These are phyloP conservation scores for Metarhizium humberi DNA, from an alignment of 2,329 filamentous ascomycete genomes.

Conservation along the genomic window DNA sequence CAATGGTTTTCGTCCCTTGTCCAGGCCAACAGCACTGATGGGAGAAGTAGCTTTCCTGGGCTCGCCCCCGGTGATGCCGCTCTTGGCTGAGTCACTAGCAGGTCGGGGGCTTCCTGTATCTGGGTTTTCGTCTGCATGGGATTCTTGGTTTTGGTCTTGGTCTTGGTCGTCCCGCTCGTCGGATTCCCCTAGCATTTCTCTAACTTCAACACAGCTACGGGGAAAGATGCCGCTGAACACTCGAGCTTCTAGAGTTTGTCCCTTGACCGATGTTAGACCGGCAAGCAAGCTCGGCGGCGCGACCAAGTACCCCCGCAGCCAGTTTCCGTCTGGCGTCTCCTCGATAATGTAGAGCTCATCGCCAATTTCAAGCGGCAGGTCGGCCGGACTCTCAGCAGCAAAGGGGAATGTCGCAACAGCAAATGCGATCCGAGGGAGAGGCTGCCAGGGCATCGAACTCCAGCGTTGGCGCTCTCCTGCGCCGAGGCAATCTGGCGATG, in stretches of 20 bases:
- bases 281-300: constrained; percentile 88
- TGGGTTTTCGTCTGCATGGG: constrained; percentile 19
- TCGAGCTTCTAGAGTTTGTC: constrained; percentile 86
- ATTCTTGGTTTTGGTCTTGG: constrained; percentile 30
- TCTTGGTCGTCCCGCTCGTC: constrained; percentile 43
- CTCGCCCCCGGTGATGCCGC: constrained; percentile 33
- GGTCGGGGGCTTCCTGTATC: constrained; percentile 18
- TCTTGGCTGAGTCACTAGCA: constrained; percentile 44
- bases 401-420: constrained; percentile 95
- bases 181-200: constrained; percentile 76
- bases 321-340: constrained; percentile 82
- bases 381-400: constrained; percentile 72
- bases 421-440: constrained; percentile 93
- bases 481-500: constrained; percentile 1
- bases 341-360: constrained; percentile 99
- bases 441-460: constrained; percentile 83
- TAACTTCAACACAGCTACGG: constrained; percentile 85
- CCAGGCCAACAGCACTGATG: constrained; percentile 18
- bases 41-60: constrained; percentile 25
- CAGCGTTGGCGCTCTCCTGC: constrained; percentile 9
- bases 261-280: constrained; percentile 81
- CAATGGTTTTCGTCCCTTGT: constrained; percentile 20
- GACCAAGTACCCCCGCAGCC: constrained; percentile 92
- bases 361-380: constrained; percentile 92
- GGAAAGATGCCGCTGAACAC: constrained; percentile 99